phyloP scores from a whole-genome alignment of 371 early-diverging fungal genomes.

The Conidiobolus incongruus region DNA sequence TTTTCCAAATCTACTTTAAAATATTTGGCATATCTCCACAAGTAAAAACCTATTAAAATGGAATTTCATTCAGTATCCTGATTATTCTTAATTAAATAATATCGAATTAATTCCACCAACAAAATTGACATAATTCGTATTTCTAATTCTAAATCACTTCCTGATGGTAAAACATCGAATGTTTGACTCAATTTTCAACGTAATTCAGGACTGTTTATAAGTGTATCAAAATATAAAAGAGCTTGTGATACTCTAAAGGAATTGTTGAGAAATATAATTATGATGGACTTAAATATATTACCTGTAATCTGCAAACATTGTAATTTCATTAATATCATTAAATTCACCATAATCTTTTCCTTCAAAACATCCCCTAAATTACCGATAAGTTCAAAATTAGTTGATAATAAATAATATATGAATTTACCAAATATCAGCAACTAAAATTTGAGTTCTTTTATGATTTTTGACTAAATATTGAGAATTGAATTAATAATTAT shows the following conservation, averaged over 20 bases:
- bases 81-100: slow-evolving; percentile 16
- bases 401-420: background rate
- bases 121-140: slow-evolving; percentile 70
- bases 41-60: slow-evolving; percentile 66
- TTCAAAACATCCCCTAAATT: slow-evolving; percentile 58
- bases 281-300: slow-evolving; percentile 3
- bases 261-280: background rate
- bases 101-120: slow-evolving; percentile 47
- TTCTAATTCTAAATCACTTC: slow-evolving; percentile 45
- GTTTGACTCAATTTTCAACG: slow-evolving; percentile 15
- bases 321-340: slow-evolving; percentile 54
- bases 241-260: slow-evolving; percentile 29
- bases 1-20: slow-evolving; percentile 21
- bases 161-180: slow-evolving; percentile 26
- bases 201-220: slow-evolving; percentile 38
- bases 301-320: slow-evolving; percentile 89
- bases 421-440: slow-evolving; percentile 62
- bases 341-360: slow-evolving; percentile 35
- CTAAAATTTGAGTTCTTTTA: slow-evolving; percentile 73
- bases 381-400: background rate
- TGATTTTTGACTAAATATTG: slow-evolving; percentile 27
- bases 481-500: background rate
- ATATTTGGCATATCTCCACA: slow-evolving; percentile 73
- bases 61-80: slow-evolving; percentile 21
- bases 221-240: slow-evolving; percentile 40